Evolutionary conservation across 306 rosid species (phyloP), one percentile per base, ranked within the genome.

Genomic region (Prunus mume): DNA sequence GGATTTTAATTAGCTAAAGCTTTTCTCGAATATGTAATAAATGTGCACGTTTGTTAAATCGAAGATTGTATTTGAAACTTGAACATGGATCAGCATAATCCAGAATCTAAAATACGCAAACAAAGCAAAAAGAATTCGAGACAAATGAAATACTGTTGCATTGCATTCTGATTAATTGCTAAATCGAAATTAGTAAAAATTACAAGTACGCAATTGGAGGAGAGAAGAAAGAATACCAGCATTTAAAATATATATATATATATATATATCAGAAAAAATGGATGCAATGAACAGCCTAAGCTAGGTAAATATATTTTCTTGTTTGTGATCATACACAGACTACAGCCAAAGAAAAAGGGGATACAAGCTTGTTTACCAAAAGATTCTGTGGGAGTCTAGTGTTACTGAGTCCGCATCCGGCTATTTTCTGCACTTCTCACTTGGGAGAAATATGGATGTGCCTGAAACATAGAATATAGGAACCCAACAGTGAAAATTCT

Each of bases 371-470:
- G 61, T 71, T 47, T 45, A 60, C 68, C 69, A 54, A 22, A 15
- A 30, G 45, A 76, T 67, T 51, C 52, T 19, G 12, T 12, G 11
- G 32, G 27, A 28, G 58, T 65, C 68, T 46, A 38, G 0, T 34
- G 70, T 76, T 73, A 83, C 51, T 64, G 83, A 8, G 76, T 81
- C 27, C 81, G 76, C 27, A 65, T 83, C 80, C 79, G 77, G 86
- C 82, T 81, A 55, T 38, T 86, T 60, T 86, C 84, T n/a, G 84
- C 87, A 73, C 78, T 78, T 73, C 90, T 81, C 84, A 81, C 90
- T 82, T 81, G 84, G 22, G 74, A 77, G 80, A 86, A 86, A 74
- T 81, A 86, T 72, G 84, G 82, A 76, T 81, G 90, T n/a, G 82
- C 90, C 90, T 86, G 87, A 45, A 79, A 73, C 55, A 67, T 20